Percentiles rank a stretch among this genome's conserved stretches.
Evolutionary conservation across 306 rosid genomes (phyloP).

Genomic region (Dryas alaskensis): DNA sequence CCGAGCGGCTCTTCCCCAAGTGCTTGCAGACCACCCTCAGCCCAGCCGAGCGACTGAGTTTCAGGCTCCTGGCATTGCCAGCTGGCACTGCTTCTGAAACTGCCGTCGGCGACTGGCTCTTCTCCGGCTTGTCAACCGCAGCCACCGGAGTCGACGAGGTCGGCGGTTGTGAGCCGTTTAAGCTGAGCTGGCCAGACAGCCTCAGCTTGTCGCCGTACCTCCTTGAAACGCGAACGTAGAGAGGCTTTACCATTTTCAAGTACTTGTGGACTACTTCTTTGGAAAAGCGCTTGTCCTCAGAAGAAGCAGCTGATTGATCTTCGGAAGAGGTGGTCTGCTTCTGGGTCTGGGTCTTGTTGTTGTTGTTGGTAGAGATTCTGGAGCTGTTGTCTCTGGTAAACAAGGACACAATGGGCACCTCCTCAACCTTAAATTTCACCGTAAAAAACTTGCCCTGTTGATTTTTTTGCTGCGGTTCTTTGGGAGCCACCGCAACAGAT

Average conservation of each 20-base stretch:
- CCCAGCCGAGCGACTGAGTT: constrained; percentile 35
- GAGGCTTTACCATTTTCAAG: constrained; percentile 83
- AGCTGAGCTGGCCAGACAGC: constrained; percentile 48
- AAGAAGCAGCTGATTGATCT: constrained; percentile 25
- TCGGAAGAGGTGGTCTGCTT: constrained; percentile 37
- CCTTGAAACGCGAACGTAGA: constrained; percentile 71
- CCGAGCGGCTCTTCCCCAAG: constrained; percentile 93
- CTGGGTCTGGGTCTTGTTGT: constrained; percentile 35
- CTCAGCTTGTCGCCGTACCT: constrained; percentile 65
- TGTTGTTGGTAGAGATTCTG: constrained; percentile 34
- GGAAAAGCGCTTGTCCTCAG: constrained; percentile 74
- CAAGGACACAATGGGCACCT: constrained; percentile 76
- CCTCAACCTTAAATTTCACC: constrained; percentile 79
- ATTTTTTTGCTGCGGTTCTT: constrained; percentile 8
- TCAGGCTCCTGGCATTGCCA: too few species aligned
- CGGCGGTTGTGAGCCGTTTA: constrained; percentile 10
- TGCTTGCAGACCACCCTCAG: constrained; percentile 83
- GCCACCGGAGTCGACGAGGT: constrained; percentile 9
- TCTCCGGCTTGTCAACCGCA: constrained; percentile 34
- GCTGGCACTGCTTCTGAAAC: constrained; percentile 14
- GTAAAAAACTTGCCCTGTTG: constrained; percentile 52
- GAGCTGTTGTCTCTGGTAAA: constrained; percentile 82
- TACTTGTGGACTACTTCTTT: constrained; percentile 86
- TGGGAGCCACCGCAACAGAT: constrained; percentile 19
- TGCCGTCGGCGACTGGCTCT: constrained; percentile 28